These are phyloP conservation scores for Monosporascus sp. DNA, from an alignment of 2,329 filamentous ascomycete genomes.

Conservation along the genomic window DNA sequence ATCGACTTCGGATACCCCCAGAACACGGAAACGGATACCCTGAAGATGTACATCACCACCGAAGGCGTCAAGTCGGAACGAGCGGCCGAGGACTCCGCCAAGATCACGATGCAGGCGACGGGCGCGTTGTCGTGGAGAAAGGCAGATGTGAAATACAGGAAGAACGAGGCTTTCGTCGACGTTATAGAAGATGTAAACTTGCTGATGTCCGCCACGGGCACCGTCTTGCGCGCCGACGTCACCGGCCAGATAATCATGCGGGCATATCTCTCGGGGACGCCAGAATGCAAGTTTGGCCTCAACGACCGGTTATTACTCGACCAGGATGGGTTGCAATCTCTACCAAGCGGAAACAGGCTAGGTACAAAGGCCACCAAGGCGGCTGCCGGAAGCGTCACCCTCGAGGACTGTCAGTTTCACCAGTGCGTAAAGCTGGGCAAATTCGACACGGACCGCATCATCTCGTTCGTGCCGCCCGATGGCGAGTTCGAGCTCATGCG, in stretches of 20 bases:
- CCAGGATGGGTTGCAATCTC: slow-evolving; percentile 58
- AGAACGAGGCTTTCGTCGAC: slow-evolving; percentile 98
- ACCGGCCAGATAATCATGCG: slow-evolving; percentile 98
- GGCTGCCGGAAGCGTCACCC: slow-evolving; percentile 87
- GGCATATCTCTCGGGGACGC: slow-evolving; percentile 91
- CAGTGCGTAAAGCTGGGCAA: slow-evolving; percentile 97
- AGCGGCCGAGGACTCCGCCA: slow-evolving; percentile 85
- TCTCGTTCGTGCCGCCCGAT: slow-evolving; percentile 93
- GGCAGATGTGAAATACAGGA: slow-evolving; percentile 96
- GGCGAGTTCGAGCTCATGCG: slow-evolving; percentile 99
- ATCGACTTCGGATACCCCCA: slow-evolving; percentile 98
- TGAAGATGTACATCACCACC: slow-evolving; percentile 99
- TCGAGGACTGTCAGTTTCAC: slow-evolving; percentile 98
- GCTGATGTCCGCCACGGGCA: slow-evolving; percentile 96
- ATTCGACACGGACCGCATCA: slow-evolving; percentile 94
- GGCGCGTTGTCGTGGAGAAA: slow-evolving; percentile 95
- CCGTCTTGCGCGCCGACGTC: slow-evolving; percentile 90
- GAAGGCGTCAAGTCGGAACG: slow-evolving; percentile 94
- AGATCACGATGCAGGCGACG: slow-evolving; percentile 99
- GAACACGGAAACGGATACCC: slow-evolving; percentile 95
- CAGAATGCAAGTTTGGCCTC: slow-evolving; percentile 97
- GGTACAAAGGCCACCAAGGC: slow-evolving; percentile 90
- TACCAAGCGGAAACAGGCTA: slow-evolving; percentile 70
- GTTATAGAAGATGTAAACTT: slow-evolving; percentile 99
- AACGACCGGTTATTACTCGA: slow-evolving; percentile 95